These are phyloP conservation scores for Pichia sporocuriosa DNA, from an alignment of 805 yeast species.

Conservation along the genomic window DNA sequence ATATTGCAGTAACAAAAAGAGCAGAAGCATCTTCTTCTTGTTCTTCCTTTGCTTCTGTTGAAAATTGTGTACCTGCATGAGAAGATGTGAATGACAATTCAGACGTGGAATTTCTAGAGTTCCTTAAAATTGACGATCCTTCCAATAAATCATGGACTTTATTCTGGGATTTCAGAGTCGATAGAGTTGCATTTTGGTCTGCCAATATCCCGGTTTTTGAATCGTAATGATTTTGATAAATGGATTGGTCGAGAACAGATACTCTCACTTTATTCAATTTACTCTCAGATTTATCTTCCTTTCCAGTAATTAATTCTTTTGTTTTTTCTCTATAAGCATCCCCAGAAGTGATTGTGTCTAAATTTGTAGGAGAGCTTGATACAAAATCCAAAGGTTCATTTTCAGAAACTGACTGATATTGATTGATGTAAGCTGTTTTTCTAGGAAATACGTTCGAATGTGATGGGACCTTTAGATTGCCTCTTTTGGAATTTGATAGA, in stretches of 20 bases:
- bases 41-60: slow-evolving; percentile 7
- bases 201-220: slow-evolving; percentile 4
- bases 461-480: too few relatives aligned
- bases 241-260: slow-evolving; percentile 25
- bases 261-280: slow-evolving; percentile 13
- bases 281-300: background rate
- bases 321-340: background rate
- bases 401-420: slow-evolving; percentile 4
- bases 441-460: background rate
- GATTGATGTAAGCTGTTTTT: background rate
- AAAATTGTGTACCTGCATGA: background rate
- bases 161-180: background rate
- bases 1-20: slow-evolving; percentile 31
- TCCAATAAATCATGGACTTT: background rate
- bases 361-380: background rate
- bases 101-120: background rate
- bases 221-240: slow-evolving; percentile 18
- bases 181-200: background rate
- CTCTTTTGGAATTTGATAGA: too few relatives aligned
- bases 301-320: slow-evolving; percentile 9
- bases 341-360: background rate
- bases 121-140: background rate
- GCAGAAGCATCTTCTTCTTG: slow-evolving; percentile 31
- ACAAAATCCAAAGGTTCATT: slow-evolving; percentile 7
- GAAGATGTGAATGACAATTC: background rate